Conservation (phyloP, 192 early-diverging fungal genomes). For the Coemansia sp. region DNA sequence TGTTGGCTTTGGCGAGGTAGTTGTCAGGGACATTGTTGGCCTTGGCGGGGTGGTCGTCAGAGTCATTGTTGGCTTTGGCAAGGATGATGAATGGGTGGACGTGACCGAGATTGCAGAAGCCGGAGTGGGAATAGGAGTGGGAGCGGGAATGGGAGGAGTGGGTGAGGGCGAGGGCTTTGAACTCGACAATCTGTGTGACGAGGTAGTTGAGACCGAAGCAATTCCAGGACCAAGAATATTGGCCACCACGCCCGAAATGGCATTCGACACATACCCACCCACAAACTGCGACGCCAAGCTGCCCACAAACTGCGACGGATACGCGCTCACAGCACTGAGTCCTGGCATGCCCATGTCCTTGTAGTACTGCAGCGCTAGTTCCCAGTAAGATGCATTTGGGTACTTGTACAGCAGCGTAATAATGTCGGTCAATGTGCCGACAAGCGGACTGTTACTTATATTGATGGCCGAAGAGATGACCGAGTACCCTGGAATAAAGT, state of each 20-base stretch:
- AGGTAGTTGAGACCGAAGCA: neutral
- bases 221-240: slow-evolving; percentile 12
- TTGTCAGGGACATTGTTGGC: neutral
- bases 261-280: slow-evolving; percentile 42
- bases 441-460: slow-evolving; percentile 11
- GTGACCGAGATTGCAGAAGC: neutral
- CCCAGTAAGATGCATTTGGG: slow-evolving; percentile 29
- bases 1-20: neutral
- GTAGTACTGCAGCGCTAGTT: slow-evolving; percentile 29
- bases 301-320: slow-evolving; percentile 34
- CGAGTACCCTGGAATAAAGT: slow-evolving; percentile 17
- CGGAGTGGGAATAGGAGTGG: neutral
- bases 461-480: slow-evolving; percentile 5
- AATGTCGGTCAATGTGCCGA: slow-evolving; percentile 16
- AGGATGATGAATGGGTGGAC: neutral
- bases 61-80: neutral
- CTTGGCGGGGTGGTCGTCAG: neutral
- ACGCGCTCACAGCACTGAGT: slow-evolving; percentile 11
- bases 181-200: neutral
- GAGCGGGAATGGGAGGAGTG: neutral
- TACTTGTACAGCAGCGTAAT: slow-evolving; percentile 29
- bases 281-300: slow-evolving; percentile 24
- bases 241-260: slow-evolving; percentile 13
- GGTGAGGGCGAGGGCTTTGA: neutral
- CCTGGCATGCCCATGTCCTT: slow-evolving; percentile 40